phyloP scores from a whole-genome alignment of 768 basidiomycete species.

The Exsudoporus frostii region DNA sequence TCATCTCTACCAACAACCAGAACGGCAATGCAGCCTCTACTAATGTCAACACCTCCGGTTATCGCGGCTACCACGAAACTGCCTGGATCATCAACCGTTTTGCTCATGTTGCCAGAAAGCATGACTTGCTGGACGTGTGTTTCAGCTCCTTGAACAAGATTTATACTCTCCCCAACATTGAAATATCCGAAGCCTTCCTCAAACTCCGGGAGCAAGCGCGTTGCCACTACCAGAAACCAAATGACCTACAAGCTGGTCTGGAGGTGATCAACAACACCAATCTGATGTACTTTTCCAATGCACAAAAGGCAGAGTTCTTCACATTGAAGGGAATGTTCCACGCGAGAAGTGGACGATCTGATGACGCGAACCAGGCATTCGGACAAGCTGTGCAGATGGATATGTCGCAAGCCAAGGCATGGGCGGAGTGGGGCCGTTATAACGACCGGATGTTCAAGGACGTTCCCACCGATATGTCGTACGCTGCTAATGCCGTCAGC shows the following conservation, averaged over 20 bases:
- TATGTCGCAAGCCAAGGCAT: constrained; percentile 90
- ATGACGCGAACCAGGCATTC: constrained; percentile 90
- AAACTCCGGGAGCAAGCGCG: constrained; percentile 98
- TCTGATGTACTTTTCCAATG: constrained; percentile 91
- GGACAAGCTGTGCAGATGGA: constrained; percentile 96
- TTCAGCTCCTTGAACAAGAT: constrained; percentile 94
- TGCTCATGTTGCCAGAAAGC: constrained; percentile 96
- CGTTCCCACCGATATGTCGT: constrained; percentile 61
- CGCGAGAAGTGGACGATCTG: constrained; percentile 76
- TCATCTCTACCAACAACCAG: constrained; percentile 63
- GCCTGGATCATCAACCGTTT: constrained; percentile 99
- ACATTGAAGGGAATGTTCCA: constrained; percentile 99
- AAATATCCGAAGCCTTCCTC: constrained; percentile 98
- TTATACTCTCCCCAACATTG: constrained; percentile 98
- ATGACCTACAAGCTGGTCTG: constrained; percentile 88
- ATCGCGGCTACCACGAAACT: constrained; percentile 96
- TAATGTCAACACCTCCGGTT: constrained; percentile 81
- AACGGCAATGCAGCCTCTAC: constrained; percentile 47
- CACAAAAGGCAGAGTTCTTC: constrained; percentile 98
- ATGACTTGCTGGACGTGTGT: constrained; percentile 94
- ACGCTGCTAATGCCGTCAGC: constrained; percentile 89
- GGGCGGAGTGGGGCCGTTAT: constrained; percentile 97
- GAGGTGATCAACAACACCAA: constrained; percentile 99
- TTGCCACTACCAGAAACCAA: constrained; percentile 94
- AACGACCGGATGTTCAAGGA: constrained; percentile 95